phyloP scores from a whole-genome alignment of 495 filamentous ascomycete species.

The Ramalina intermedia region DNA sequence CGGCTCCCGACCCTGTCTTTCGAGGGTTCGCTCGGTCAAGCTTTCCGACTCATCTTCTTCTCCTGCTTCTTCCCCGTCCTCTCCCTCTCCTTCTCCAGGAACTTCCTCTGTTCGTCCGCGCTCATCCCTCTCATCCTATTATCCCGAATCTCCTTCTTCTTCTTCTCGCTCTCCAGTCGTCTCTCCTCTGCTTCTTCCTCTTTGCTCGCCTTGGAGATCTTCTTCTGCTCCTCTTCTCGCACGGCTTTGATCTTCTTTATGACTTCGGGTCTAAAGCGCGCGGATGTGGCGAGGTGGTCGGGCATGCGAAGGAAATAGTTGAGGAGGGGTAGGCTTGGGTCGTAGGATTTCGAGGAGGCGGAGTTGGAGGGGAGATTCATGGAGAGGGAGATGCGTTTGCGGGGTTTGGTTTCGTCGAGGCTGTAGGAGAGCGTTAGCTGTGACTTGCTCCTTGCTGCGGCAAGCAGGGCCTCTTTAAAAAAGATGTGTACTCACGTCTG shows the following conservation, averaged over 20 bases:
- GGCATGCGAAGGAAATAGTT: conserved; percentile 68
- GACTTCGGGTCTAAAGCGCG: conserved; percentile 82
- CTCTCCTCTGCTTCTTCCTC: conserved; percentile 93
- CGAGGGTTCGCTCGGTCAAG: too few relatives aligned
- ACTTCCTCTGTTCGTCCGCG: conserved; percentile 92
- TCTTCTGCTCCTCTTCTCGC: conserved; percentile 70
- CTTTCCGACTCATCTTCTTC: conserved; percentile 53
- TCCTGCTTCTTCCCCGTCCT: conserved; percentile 58
- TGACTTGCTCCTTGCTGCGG: too few relatives aligned
- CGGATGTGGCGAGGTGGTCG: conserved; percentile 59
- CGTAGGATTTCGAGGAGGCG: conserved; percentile 39
- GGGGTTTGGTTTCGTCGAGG: conserved; percentile 68
- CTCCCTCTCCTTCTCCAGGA: conserved; percentile 77
- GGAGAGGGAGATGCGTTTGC: conserved; percentile 73
- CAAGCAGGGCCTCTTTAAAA: too few relatives aligned
- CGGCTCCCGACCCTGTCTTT: too few relatives aligned
- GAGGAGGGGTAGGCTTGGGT: conserved; percentile 59
- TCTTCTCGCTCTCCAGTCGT: conserved; percentile 58
- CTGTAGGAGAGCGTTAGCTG: conserved; percentile 32
- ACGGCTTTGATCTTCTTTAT: conserved; percentile 63
- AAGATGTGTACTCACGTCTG: conserved; percentile 45
- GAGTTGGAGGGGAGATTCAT: conserved; percentile 49
- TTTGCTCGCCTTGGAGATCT: conserved; percentile 67
- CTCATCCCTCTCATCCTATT: conserved; percentile 63
- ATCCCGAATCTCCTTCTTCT: conserved; percentile 89